These are phyloP conservation scores for Diplocarpon mali DNA, from an alignment of 2,329 filamentous ascomycete genomes.

Conservation along the genomic window DNA sequence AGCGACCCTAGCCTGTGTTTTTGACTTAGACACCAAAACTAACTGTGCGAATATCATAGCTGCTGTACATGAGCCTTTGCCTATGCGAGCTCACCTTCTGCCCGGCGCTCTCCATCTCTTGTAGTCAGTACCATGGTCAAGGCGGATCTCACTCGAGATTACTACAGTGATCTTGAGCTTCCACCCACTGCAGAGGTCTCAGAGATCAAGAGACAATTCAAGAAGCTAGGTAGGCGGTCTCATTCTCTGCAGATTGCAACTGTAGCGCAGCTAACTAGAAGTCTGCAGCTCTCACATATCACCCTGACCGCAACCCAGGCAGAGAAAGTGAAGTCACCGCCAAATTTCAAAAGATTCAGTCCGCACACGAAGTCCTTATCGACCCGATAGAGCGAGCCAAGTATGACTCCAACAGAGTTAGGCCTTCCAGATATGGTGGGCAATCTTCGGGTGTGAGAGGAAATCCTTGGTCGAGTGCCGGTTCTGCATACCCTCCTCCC, in stretches of 20 bases:
- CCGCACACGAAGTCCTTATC: constrained; percentile 56
- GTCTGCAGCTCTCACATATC: constrained; percentile 48
- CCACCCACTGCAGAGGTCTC: constrained; percentile 44
- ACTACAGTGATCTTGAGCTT: constrained; percentile 58
- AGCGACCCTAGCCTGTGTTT: too few species aligned
- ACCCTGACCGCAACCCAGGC: constrained; percentile 62
- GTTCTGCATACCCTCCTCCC: constrained; percentile 24
- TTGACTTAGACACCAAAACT: too few species aligned
- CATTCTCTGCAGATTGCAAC: neutral
- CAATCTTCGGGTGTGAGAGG: constrained; percentile 20
- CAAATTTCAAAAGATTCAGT: constrained; percentile 61
- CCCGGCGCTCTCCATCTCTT: neutral
- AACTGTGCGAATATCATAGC: too few species aligned
- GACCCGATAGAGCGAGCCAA: constrained; percentile 24
- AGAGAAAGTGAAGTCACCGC: constrained; percentile 53
- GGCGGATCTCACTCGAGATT: constrained; percentile 36
- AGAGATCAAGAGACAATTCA: constrained; percentile 60
- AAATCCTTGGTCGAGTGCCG: constrained; percentile 26
- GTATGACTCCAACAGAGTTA: constrained; percentile 24
- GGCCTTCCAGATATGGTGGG: constrained; percentile 9
- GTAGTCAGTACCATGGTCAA: constrained; percentile 24
- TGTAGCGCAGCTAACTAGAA: constrained; percentile 7
- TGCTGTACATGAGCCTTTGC: too few species aligned
- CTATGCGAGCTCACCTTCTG: neutral
- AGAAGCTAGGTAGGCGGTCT: constrained; percentile 44